Evolutionary conservation across 352 stramenopile genomes (phyloP), one percentile per base, ranked within the genome.

Genomic region (Saprolegnia diclina): DNA sequence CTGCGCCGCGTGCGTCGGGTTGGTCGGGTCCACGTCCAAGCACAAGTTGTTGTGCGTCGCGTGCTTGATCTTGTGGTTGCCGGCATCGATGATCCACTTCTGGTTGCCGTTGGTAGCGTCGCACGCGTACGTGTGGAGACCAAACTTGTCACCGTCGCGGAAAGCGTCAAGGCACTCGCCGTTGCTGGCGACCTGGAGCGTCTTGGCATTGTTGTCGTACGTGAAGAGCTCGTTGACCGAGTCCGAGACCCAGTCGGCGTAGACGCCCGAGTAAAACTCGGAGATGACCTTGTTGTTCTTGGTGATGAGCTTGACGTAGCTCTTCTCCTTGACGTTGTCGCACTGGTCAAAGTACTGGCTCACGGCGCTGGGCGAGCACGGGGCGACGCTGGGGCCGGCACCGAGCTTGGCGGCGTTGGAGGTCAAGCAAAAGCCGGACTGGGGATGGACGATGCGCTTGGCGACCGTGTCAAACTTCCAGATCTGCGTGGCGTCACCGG

Each of bases 21-120:
- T 40, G 21, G 26, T 65, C 16, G 78, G 54, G 62, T 89, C 79
- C 68, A 63, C 72, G 67, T 90, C 81, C 0, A 91, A 70, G 40
- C 83, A 91, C 56, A 90, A 79, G 26, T 74, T 76, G 24, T 65
- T 63, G 72, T 88, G 76, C 11, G 56, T 78, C 4, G 56, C 72
- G 46, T 89, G 79, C 35, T 73, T 76, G 0, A 91, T 68, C 61
- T 76, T 67, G 0, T 76, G 73, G 0, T 81, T 83, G 3, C 65
- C 37, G 32, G 73, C 69, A 16, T 91, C 78, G 55, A 77, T 84
- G 42, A 56, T 75, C 81, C 81, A 91, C 64, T 88, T 87, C 67
- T 91, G 83, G 74, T 91, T 89, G 18, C 13, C 22, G 63, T 88
- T 78, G 19, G 67, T 68, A 24, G 83, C 79, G n/a, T 87, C 72